Base-by-base conservation (phyloP, 2,329 filamentous ascomycete species). In the Ceratocystis smalleyi region DNA sequence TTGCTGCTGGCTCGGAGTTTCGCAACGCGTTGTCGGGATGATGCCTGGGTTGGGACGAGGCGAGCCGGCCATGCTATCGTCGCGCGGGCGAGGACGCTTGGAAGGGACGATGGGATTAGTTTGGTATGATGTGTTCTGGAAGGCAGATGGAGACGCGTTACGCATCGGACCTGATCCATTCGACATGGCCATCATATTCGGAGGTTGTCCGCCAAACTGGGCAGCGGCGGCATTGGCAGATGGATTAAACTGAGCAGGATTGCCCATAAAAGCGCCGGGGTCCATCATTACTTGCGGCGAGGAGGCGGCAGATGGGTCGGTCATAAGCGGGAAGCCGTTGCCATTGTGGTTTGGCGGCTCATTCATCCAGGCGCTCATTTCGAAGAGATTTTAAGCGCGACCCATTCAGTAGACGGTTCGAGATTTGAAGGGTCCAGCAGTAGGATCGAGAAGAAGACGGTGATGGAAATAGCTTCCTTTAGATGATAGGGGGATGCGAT, bases 61-160 rank as follows among this genome's bases (percentile, higher is more conserved):
- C 40, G 91, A 95, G 73, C 88, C 86, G 69, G 85, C 86, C 71
- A 94, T 81, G 71, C 86, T 91, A 74, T 96, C 91, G 75, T 95
- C 90, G 72, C 83, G 79, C 62, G 88, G 87, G 59, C 89, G 83
- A 63, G 88, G 83, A 71, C 94, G 84, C 77, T 97, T 99, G 24
- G 91, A 92, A 66, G 92, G 92, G 69, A 96, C 86, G 71, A 95
- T 85, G 59, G 87, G 81, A 75, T 89, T 92, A 69, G 89, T 89
- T 73, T 91, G 87, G 77, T 92, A 95, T 71, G 83, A 82, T 67
- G 87, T 83, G 17, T 88, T 88, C 71, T 87, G 82, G 74, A 89
- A 92, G 30, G 65, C 65, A 66, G 84, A 84, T 55, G 88, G 88
- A 63, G 89, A 91, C 67, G 84, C 85, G 75, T 90, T 91, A 79